Base-by-base conservation (phyloP, 1,139 yeast species). In the Diutina scorzettiae region DNA sequence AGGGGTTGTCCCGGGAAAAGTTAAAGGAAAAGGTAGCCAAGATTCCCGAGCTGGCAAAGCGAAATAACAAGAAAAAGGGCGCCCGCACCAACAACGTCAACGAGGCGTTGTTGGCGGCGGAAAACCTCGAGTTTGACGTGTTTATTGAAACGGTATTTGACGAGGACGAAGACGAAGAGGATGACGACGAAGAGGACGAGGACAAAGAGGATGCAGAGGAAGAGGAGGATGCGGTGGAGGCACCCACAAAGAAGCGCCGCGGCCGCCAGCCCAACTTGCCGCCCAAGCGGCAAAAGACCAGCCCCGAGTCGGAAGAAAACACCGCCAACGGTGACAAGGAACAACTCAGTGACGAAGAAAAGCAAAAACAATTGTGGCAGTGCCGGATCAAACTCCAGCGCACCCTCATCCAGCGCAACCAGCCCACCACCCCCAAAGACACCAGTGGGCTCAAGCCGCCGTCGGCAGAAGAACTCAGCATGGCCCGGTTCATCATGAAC, bases 381-480 rank as follows among this genome's bases (percentile, higher is more conserved):
- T 69, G 73, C 48, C 59, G 74, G 36, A 66, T 66, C 46, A 66
- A 67, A 48, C 59, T 69, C 43, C 74, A 69, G 53, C 54, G 71
- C 47, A 59, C 72, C 14, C 55, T 69, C 29, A 68, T 69, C 45
- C 74, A 69, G 52, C 49, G 73, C 48, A 66, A 64, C 49, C 68
- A 64, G 46, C 65, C 69, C 1, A 58, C 55, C 14, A 61, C 66
- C 0, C 69, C 70, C 3, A 53, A 57, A 21, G 66, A 64, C 44
- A 58, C 64, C 16, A 54, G 48, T 40, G 51, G 51, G 29, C 59
- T 57, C 45, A 62, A 63, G 18, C 68, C 67, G 11, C 71, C 71
- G 3, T 59, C 78, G 3, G 69, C 72, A 3, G 74, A 73, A 41
- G 84, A 78, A 53, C 64, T 78, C 47, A 66, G 66, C 51, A 64